Conservation (phyloP, 1,284 basidiomycete species). For the Ceratorhiza oryzae-sativae region DNA sequence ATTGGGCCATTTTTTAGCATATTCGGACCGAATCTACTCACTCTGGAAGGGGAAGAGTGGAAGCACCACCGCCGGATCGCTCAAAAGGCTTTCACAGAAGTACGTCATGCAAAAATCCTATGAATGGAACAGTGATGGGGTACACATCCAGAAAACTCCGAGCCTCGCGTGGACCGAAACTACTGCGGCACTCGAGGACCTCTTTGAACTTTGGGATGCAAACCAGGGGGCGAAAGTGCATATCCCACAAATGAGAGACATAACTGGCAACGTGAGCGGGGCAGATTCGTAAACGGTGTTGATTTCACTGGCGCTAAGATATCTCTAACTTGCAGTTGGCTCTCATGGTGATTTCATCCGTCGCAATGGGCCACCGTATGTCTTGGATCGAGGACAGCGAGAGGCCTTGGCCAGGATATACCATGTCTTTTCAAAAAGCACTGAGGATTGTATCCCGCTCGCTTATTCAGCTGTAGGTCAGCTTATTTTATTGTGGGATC, state of each 20-base stretch:
- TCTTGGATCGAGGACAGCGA: background rate
- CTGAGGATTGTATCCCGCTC: background rate
- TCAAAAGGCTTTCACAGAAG: slow-evolving; percentile 29
- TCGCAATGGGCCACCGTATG: background rate
- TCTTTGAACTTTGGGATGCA: slow-evolving; percentile 22
- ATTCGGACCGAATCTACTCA: slow-evolving; percentile 35
- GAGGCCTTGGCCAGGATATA: background rate
- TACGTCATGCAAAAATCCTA: background rate
- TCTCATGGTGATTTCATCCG: slow-evolving; percentile 23
- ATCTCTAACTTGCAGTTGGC: background rate
- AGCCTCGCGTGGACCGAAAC: slow-evolving; percentile 15
- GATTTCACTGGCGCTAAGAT: background rate
- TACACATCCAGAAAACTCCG: background rate
- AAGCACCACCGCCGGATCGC: slow-evolving; percentile 34
- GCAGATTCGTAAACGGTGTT: background rate
- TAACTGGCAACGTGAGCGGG: background rate
- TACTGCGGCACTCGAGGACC: background rate
- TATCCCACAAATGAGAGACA: background rate
- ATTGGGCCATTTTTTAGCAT: background rate
- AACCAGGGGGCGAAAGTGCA: background rate
- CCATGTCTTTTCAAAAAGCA: slow-evolving; percentile 20
- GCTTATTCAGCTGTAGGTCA: background rate
- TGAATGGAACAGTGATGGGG: too few species aligned
- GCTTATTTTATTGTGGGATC: background rate
- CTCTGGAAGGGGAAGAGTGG: slow-evolving; percentile 32